Conservation (phyloP, 352 stramenopile genomes). For the Globisporangium ultimum region DNA sequence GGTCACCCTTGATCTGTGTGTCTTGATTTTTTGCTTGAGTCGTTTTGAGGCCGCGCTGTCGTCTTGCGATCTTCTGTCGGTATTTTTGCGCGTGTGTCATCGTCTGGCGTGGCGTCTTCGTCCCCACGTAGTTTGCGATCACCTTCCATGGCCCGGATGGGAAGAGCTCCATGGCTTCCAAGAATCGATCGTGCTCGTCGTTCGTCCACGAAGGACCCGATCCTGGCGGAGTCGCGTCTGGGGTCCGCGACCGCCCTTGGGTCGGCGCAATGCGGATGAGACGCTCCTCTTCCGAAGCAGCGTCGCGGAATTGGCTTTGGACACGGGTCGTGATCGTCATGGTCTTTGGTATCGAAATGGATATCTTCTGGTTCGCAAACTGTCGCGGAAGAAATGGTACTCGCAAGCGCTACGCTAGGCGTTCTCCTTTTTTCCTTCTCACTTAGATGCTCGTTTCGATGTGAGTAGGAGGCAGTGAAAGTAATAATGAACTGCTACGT, state of each 20-base stretch:
- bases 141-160: conserved; percentile 23
- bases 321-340: conserved; percentile 18
- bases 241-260: conserved; percentile 7
- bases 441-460: too few species aligned
- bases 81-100: conserved; percentile 32
- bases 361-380: not conserved
- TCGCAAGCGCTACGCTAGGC: not conserved
- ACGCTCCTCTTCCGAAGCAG: conserved; percentile 10
- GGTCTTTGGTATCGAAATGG: not conserved
- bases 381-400: too few species aligned
- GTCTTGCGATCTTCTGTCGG: conserved; percentile 22
- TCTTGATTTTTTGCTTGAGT: conserved; percentile 9
- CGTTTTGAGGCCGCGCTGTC: conserved; percentile 19
- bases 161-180: conserved; percentile 25
- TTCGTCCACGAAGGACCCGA: conserved; percentile 17
- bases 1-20: not conserved
- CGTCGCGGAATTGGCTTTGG: conserved; percentile 17
- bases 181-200: conserved; percentile 24
- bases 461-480: too few species aligned
- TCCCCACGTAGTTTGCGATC: conserved; percentile 22
- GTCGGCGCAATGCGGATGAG: conserved; percentile 20
- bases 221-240: not conserved
- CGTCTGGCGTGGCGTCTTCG: conserved; percentile 21
- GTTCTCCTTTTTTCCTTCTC: not conserved
- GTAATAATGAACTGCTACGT: too few species aligned